These are phyloP conservation scores for Arthromyces matolae DNA, from an alignment of 768 basidiomycete species.

Conservation along the genomic window DNA sequence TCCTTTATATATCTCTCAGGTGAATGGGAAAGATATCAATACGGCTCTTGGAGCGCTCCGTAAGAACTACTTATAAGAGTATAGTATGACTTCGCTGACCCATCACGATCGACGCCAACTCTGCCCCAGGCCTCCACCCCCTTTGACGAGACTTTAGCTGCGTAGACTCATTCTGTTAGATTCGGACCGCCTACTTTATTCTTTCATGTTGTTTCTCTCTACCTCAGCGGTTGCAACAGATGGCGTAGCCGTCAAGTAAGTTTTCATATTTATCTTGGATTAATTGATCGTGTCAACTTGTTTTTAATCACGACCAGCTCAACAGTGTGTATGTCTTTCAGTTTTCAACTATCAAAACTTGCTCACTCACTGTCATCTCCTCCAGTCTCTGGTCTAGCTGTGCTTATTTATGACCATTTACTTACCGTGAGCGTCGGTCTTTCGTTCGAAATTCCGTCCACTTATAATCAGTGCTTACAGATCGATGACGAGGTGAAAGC, in stretches of 20 bases:
- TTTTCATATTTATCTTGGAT: neutral
- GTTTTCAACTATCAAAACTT: neutral
- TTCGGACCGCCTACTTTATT: no score
- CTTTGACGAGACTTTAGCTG: no score
- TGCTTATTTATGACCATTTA: conserved; percentile 13
- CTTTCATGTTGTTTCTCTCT: no score
- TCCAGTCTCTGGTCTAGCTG: conserved; percentile 10
- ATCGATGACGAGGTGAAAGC: conserved; percentile 9
- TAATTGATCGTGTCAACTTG: neutral
- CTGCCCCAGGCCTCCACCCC: no score
- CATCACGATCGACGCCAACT: no score
- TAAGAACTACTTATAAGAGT: no score
- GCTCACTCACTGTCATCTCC: neutral
- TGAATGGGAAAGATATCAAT: no score
- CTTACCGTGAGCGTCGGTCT: conserved; percentile 6
- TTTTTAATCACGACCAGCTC: neutral
- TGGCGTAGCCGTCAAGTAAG: conserved; percentile 9
- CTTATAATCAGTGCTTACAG: conserved; percentile 2
- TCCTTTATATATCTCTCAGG: no score
- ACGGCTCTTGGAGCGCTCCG: no score
- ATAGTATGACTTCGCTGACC: no score
- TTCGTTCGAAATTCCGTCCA: neutral
- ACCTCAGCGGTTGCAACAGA: no score
- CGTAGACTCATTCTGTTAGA: no score
- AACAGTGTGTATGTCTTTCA: conserved; percentile 5